Percentiles rank a stretch among this genome's conserved stretches.
These are phyloP conservation scores for Exophiala oligosperma DNA, from an alignment of 2,329 filamentous ascomycete species.

Conservation along the genomic window DNA sequence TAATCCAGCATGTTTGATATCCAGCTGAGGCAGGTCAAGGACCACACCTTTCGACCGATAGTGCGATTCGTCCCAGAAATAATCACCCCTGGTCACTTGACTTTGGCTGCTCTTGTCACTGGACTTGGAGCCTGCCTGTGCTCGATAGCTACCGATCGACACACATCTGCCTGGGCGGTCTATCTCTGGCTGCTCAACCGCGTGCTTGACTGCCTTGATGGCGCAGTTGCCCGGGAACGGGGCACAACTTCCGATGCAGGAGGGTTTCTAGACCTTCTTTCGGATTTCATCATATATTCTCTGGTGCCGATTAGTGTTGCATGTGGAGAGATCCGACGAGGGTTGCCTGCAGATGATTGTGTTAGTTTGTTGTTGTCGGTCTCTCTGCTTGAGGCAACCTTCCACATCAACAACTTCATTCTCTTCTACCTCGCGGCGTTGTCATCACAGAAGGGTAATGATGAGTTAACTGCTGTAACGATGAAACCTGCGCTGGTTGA, in stretches of 20 bases:
- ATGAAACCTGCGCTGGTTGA: conserved; percentile 34
- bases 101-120: background rate
- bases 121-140: background rate
- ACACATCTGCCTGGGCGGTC: background rate
- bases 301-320: conserved; percentile 29
- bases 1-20: background rate
- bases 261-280: conserved; percentile 32
- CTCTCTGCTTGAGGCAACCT: conserved; percentile 29
- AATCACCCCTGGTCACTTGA: background rate
- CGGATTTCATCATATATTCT: conserved; percentile 34
- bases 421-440: conserved; percentile 33
- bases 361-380: conserved; percentile 24
- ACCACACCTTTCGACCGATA: background rate
- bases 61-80: background rate
- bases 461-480: conserved; percentile 32
- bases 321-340: conserved; percentile 1
- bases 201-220: conserved; percentile 31
- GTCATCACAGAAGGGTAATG: conserved; percentile 25
- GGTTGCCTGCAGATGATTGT: background rate
- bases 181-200: conserved; percentile 30
- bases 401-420: conserved; percentile 36
- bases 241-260: conserved; percentile 27
- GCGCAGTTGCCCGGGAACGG: conserved; percentile 29
- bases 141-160: background rate
- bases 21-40: background rate